Conservation (phyloP, 140 eudicot species). For the Bidens hawaiensis region DNA sequence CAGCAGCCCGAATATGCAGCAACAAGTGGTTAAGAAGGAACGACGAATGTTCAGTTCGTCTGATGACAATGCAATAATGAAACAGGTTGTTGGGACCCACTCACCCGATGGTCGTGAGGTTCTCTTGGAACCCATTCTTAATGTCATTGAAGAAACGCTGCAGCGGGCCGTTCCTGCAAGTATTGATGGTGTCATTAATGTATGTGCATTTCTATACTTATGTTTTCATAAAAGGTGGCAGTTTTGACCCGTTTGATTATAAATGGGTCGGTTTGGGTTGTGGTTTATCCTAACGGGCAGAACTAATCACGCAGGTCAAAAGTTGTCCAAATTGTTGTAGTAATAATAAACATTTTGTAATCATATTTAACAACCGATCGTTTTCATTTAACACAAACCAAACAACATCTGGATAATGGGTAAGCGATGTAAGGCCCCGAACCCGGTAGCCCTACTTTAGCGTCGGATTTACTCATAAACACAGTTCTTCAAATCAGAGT, state of each 20-base stretch:
- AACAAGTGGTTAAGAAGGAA: constrained; percentile 37
- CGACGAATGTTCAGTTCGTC: constrained; percentile 59
- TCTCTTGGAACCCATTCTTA: constrained; percentile 53
- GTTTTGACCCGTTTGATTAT: background rate
- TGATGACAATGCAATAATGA: constrained; percentile 72
- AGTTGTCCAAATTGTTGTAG: background rate
- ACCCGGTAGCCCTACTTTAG: too few relatives aligned
- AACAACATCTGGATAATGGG: too few relatives aligned
- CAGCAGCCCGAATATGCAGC: constrained; percentile 40
- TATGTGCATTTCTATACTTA: constrained; percentile 14
- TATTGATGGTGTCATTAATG: constrained; percentile 38
- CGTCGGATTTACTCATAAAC: too few relatives aligned
- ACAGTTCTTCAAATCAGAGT: too few relatives aligned
- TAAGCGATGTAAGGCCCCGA: too few relatives aligned
- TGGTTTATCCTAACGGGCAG: background rate
- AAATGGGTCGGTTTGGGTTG: background rate
- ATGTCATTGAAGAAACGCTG: constrained; percentile 51
- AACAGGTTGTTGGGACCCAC: constrained; percentile 68
- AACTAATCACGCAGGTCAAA: background rate
- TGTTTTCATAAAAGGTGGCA: background rate
- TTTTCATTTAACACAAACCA: too few relatives aligned
- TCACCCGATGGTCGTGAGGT: constrained; percentile 65
- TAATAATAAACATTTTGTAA: too few relatives aligned
- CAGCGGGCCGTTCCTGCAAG: constrained; percentile 40
- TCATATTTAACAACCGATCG: too few relatives aligned